Evolutionary conservation across 163 green algal genomes (phyloP).

Genomic region (Scenedesmus sp.): DNA sequence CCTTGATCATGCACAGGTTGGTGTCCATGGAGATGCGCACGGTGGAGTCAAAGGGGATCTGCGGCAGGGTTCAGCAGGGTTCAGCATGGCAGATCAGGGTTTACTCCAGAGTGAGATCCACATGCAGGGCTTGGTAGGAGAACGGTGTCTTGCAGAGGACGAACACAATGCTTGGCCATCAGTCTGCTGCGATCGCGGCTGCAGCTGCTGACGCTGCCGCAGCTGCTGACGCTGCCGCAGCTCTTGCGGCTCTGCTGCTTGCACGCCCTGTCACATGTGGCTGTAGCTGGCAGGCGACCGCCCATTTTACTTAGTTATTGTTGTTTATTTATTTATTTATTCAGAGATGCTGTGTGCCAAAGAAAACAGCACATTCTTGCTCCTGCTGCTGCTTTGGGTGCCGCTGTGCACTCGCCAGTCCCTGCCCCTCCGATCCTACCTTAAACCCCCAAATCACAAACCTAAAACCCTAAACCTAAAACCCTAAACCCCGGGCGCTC

Average conservation of each 20-base stretch:
- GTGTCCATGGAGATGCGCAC: slow-evolving; percentile 93
- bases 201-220: too few species aligned
- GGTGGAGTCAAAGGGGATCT: slow-evolving; percentile 90
- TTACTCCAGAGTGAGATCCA: not conserved
- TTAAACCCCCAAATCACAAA: too few species aligned
- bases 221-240: too few species aligned
- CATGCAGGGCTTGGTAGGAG: not conserved
- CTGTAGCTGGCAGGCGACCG: too few species aligned
- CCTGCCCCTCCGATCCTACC: not conserved
- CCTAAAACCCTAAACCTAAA: not conserved
- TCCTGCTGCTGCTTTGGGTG: not conserved
- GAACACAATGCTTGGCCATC: too few species aligned
- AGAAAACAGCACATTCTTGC: not conserved
- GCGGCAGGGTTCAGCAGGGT: slow-evolving; percentile 40
- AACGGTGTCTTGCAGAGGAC: too few species aligned
- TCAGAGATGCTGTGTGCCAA: not conserved
- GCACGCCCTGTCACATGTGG: too few species aligned
- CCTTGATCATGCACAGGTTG: slow-evolving; percentile 95
- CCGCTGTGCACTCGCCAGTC: not conserved
- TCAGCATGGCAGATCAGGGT: not conserved
- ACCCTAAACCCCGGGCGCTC: not conserved
- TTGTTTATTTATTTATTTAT: too few species aligned
- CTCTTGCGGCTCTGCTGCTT: too few species aligned
- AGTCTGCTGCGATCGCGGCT: too few species aligned
- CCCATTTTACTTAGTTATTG: too few species aligned